Conservation (phyloP, 305 asterid genomes). For the Caryopteris hybrid region DNA sequence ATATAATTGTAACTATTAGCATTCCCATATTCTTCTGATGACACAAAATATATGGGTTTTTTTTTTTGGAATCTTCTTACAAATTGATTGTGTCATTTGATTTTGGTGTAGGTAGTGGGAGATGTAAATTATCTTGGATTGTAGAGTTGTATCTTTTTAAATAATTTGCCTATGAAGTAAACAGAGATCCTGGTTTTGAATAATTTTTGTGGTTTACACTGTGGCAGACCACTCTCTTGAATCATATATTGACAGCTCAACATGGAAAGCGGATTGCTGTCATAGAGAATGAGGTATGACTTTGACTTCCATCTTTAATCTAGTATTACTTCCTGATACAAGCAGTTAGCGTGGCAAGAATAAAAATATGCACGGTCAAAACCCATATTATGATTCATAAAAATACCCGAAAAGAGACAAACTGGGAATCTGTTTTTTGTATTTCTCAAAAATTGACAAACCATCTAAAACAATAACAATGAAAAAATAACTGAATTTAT, state of each 20-base stretch:
- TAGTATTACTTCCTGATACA: not conserved
- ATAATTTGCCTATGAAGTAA: not conserved
- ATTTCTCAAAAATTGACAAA: too few relatives aligned
- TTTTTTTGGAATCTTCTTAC: too few relatives aligned
- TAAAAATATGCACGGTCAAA: too few relatives aligned
- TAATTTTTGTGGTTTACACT: not conserved
- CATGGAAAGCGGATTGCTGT: conserved; percentile 96
- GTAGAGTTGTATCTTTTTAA: too few relatives aligned
- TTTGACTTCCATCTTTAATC: not conserved
- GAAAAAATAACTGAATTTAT: too few relatives aligned
- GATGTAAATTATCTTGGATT: not conserved
- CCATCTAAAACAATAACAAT: too few relatives aligned
- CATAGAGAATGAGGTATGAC: conserved; percentile 89
- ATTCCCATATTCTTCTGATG: not conserved
- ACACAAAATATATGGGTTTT: not conserved
- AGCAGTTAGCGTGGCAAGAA: too few relatives aligned
- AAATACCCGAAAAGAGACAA: too few relatives aligned
- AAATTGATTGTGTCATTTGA: not conserved
- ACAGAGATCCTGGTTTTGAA: not conserved
- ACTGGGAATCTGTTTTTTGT: too few relatives aligned
- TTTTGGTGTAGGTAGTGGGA: not conserved
- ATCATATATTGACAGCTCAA: conserved; percentile 84
- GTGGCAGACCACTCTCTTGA: conserved; percentile 88
- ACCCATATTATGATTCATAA: too few relatives aligned
- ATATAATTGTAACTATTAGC: not conserved